Conservation (phyloP, 2,329 filamentous ascomycete species). For the Fusarium euwallaceae region DNA sequence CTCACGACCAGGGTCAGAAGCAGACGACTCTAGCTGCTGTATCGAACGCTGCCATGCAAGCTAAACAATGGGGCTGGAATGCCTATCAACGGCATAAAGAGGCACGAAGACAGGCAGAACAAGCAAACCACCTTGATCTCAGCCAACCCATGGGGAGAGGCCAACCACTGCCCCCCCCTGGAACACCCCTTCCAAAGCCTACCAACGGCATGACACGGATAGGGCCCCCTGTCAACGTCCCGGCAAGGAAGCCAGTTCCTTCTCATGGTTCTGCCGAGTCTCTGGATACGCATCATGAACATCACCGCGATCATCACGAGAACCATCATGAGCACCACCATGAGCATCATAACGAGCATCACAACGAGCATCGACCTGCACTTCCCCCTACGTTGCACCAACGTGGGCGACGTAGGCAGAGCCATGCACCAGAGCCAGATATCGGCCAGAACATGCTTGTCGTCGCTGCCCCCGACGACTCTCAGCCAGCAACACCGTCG, state of each 20-base stretch:
- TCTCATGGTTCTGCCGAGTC: constrained; percentile 45
- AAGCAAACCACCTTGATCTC: constrained; percentile 57
- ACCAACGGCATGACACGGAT: constrained; percentile 73
- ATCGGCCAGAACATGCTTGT: constrained; percentile 70
- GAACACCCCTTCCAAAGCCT: constrained; percentile 77
- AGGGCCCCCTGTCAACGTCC: constrained; percentile 65
- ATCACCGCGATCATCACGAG: constrained; percentile 28
- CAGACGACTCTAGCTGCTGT: constrained; percentile 67
- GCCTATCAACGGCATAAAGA: constrained; percentile 66
- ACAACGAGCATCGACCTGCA: constrained; percentile 11
- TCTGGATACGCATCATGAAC: constrained; percentile 49
- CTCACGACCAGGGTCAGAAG: constrained; percentile 38
- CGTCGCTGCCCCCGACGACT: constrained; percentile 74
- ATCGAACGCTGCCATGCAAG: constrained; percentile 67
- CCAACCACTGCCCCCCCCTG: constrained; percentile 84
- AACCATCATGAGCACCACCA: constrained; percentile 18
- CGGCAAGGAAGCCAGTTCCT: constrained; percentile 74
- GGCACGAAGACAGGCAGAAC: constrained; percentile 51
- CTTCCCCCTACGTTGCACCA: constrained; percentile 50
- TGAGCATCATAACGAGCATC: constrained; percentile 19
- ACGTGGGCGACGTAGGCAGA: constrained; percentile 54
- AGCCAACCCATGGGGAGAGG: constrained; percentile 84
- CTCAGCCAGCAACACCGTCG: constrained; percentile 67
- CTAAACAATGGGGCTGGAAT: constrained; percentile 71
- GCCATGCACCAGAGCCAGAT: constrained; percentile 52